Evolutionary conservation across 192 early-diverging fungal species (phyloP).

Genomic region (Coemansia erecta): DNA sequence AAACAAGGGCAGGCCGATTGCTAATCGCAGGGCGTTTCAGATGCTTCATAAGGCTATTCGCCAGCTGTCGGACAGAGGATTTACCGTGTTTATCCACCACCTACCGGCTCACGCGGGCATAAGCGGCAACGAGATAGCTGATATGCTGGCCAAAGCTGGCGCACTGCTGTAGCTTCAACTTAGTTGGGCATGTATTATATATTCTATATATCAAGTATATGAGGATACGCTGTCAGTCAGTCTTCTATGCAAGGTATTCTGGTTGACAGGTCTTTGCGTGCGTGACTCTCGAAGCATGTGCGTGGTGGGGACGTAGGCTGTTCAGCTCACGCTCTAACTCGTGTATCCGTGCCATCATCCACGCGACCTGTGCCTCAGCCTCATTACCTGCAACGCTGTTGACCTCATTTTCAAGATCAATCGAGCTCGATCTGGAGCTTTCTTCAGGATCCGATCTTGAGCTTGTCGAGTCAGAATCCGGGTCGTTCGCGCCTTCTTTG

Average conservation of each 20-base stretch:
- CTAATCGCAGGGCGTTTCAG: conserved; percentile 40
- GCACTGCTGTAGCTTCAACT: conserved; percentile 25
- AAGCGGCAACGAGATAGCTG: conserved; percentile 42
- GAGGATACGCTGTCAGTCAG: neutral
- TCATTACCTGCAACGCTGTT: conserved; percentile 26
- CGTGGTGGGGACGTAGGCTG: conserved; percentile 6
- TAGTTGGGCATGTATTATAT: too few relatives aligned
- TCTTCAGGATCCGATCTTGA: neutral
- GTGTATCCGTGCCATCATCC: conserved; percentile 30
- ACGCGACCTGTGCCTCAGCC: conserved; percentile 18
- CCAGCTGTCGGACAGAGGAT: conserved; percentile 14
- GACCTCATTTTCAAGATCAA: conserved; percentile 14
- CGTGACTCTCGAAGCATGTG: neutral
- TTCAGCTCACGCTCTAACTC: conserved; percentile 31
- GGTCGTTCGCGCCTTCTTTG: neutral
- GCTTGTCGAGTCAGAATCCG: too few relatives aligned
- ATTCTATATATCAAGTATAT: neutral
- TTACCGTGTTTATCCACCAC: conserved; percentile 42
- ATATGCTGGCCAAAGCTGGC: conserved; percentile 48
- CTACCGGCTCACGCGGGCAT: conserved; percentile 41
- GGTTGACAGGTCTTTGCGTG: neutral
- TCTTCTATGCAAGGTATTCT: neutral
- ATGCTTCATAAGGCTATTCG: conserved; percentile 12
- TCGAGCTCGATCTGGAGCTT: neutral
- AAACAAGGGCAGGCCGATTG: conserved; percentile 37